Base-by-base conservation (phyloP, 2,329 filamentous ascomycete genomes). In the Penicillium sumatraense region DNA sequence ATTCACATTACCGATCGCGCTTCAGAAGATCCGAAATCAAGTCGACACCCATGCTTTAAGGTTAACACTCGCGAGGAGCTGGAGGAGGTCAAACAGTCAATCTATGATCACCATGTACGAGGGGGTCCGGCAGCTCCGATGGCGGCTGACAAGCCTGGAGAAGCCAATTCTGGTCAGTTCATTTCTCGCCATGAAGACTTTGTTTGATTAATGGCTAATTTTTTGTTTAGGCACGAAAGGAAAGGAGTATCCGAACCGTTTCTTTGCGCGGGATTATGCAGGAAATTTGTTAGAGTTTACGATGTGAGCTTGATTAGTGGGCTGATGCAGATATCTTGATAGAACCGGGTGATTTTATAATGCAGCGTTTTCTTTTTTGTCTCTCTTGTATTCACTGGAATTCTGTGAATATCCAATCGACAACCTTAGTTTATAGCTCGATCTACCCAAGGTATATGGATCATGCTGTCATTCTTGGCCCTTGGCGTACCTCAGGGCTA, bases 211-310 rank as follows among this genome's bases (percentile, higher is more conserved):
- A 16, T 41, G 8, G 11, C 10, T 47, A 11, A 29, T 6, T 38
- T 16, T 16, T n/a, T 21, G 21, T 9, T 3, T 21, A 81, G 80
- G 83, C 2, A 70, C 75, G 0, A 74, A 83, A 63, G 84, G 83
- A 0, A 79, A 80, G 1, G 85, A 87, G 67, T 87, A 86, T 62
- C 85, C 85, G 0, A 75, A 72, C 31, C 75, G 86, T 13, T 88
- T 88, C 68, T 88, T 88, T 68, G 84, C 83, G 1, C 78, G 83
- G 54, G 82, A 85, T 59, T 85, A 77, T 70, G 80, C 81, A 1
- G 82, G 82, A 2, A 84, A 84, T 61, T 67, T 78, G 50, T 64
- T 84, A 29, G 82, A 84, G 64, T 84, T 84, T 60, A 82, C 76
- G 49, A 49, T 82, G 53, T 83, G 14, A 24, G 62, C n/a, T n/a